Evolutionary conservation across 305 asterid genomes (phyloP).

Genomic region (Fraxinus greggii): DNA sequence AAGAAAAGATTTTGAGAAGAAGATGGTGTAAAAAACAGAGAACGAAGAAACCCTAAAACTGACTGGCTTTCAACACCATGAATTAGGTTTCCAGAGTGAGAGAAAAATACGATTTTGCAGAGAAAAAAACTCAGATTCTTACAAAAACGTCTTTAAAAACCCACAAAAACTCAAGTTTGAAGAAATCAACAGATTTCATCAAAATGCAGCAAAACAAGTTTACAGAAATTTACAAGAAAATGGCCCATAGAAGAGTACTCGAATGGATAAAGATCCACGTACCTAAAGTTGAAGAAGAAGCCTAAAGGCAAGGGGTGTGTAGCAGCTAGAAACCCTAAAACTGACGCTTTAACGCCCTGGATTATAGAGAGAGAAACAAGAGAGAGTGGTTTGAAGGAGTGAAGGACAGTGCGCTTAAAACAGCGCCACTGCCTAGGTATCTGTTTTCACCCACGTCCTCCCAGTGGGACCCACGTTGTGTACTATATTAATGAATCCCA

Average conservation of each 20-base stretch:
- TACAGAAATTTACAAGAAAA: background rate
- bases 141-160: background rate
- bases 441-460: conserved; percentile 7
- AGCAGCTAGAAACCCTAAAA: background rate
- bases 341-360: background rate
- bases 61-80: background rate
- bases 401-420: background rate
- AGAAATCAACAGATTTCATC: background rate
- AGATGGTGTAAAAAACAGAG: background rate
- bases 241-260: background rate
- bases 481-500: background rate
- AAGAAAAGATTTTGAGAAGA: background rate
- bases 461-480: background rate
- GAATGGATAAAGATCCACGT: background rate
- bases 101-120: background rate
- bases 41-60: background rate
- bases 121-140: background rate
- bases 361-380: conserved; percentile 11
- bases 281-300: background rate
- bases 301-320: background rate
- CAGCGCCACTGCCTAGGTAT: conserved; percentile 8
- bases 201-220: background rate
- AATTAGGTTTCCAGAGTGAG: background rate
- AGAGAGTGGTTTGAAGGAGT: background rate
- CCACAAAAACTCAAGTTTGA: background rate